These are phyloP conservation scores for Epichloe gansuensis DNA, from an alignment of 2,329 filamentous ascomycete species.

Conservation along the genomic window DNA sequence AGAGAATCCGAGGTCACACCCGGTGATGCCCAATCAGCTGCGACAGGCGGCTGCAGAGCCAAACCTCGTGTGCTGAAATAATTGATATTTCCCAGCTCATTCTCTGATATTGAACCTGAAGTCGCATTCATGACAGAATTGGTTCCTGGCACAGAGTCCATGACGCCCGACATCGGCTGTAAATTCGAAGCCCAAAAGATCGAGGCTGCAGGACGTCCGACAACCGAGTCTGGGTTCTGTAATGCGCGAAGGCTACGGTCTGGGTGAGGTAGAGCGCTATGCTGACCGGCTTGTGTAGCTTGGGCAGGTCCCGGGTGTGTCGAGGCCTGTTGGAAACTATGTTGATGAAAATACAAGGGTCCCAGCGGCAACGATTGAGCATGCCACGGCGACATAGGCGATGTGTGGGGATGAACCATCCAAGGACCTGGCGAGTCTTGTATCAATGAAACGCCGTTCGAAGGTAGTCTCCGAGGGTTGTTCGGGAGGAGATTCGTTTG, in stretches of 20 bases:
- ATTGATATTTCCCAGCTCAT: neutral
- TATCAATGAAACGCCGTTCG: conserved; percentile 15
- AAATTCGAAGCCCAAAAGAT: neutral
- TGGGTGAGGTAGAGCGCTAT: conserved; percentile 4
- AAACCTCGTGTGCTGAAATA: neutral
- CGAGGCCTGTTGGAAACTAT: neutral
- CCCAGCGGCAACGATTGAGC: conserved; percentile 5
- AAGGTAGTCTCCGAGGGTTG: conserved; percentile 11
- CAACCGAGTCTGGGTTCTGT: neutral
- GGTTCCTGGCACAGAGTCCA: neutral
- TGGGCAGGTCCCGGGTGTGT: neutral
- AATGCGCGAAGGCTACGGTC: conserved; percentile 1
- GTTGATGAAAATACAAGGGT: conserved; percentile 1
- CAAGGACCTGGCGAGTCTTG: conserved; percentile 15
- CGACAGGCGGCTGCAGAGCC: conserved; percentile 1
- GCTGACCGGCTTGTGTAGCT: neutral
- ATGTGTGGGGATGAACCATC: conserved; percentile 12
- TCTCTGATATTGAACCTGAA: neutral
- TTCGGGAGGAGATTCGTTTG: conserved; percentile 15
- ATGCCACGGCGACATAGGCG: conserved; percentile 13
- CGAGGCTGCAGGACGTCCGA: neutral
- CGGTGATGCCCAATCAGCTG: conserved; percentile 6
- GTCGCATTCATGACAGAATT: neutral
- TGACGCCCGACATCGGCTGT: neutral
- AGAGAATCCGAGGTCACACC: conserved; percentile 11